Conservation (phyloP, 257 asterid genomes). For the Salvia rosmarinus region DNA sequence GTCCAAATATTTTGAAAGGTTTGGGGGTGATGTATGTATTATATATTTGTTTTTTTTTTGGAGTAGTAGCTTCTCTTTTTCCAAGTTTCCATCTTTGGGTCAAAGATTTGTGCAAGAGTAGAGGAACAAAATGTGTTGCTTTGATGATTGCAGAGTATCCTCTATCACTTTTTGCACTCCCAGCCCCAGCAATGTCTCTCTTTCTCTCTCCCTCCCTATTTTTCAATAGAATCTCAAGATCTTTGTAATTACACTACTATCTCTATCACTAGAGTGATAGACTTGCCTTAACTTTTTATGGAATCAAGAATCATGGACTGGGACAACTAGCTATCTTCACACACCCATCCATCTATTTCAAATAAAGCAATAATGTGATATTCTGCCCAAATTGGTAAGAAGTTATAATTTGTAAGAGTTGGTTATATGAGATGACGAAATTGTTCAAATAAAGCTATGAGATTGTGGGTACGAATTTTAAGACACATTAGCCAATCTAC, state of each 20-base stretch:
- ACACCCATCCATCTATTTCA: slow-evolving; percentile 21
- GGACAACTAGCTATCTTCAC: slow-evolving; percentile 21
- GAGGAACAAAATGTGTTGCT: slow-evolving; percentile 60
- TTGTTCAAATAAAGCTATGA: too few relatives aligned
- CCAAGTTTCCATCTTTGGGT: slow-evolving; percentile 66
- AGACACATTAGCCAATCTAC: too few relatives aligned
- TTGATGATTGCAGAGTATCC: slow-evolving; percentile 72
- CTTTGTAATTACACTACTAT: slow-evolving; percentile 30
- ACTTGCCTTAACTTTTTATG: slow-evolving; percentile 34
- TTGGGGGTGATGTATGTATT: slow-evolving; percentile 11
- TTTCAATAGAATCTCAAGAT: slow-evolving; percentile 47
- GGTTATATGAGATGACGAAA: too few relatives aligned
- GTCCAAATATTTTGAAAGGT: slow-evolving; percentile 4
- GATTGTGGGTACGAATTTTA: too few relatives aligned
- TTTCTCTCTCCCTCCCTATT: slow-evolving; percentile 19
- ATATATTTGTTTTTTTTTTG: slow-evolving; percentile 1
- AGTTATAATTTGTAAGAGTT: too few relatives aligned
- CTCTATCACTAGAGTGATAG: slow-evolving; percentile 29
- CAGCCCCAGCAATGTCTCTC: slow-evolving; percentile 25
- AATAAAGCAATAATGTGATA: slow-evolving; percentile 23
- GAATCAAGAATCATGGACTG: slow-evolving; percentile 44
- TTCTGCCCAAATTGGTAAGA: background rate
- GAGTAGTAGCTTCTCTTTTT: slow-evolving; percentile 44
- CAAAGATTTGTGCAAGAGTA: slow-evolving; percentile 63
- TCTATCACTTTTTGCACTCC: slow-evolving; percentile 55